Evolutionary conservation across 225 moss, liverwort and hornwort species (phyloP).

Genomic region (Asterella californica): DNA sequence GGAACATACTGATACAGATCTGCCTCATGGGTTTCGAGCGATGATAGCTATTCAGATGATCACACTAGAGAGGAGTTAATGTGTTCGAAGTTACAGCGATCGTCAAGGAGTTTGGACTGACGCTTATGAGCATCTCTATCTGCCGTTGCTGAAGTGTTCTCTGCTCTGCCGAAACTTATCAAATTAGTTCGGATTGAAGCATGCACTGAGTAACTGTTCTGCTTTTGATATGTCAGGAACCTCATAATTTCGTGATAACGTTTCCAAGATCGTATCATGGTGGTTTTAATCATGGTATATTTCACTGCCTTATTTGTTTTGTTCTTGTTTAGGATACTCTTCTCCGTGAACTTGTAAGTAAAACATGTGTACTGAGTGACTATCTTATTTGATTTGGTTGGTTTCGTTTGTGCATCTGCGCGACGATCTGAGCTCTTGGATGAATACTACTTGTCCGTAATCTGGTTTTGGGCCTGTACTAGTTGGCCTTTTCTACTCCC

Average conservation of each 20-base stretch:
- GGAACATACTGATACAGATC: not conserved
- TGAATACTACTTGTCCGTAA: not conserved
- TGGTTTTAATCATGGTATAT: slow-evolving; percentile 93
- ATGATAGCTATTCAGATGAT: not conserved
- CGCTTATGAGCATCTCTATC: not conserved
- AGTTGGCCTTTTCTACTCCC: not conserved
- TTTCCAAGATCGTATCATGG: slow-evolving; percentile 98
- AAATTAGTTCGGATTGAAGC: not conserved
- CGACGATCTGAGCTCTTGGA: not conserved
- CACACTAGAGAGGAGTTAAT: not conserved
- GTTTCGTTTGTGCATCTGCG: not conserved
- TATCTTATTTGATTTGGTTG: not conserved
- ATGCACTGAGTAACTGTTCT: slow-evolving; percentile 21
- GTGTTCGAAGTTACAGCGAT: not conserved
- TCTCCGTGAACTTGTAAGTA: not conserved
- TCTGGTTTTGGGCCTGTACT: not conserved
- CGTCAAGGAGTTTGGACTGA: not conserved
- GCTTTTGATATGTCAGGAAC: slow-evolving; percentile 51
- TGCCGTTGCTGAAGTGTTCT: not conserved
- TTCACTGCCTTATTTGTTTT: not conserved
- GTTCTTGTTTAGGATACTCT: not conserved
- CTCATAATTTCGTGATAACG: slow-evolving; percentile 89
- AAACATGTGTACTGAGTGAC: not conserved
- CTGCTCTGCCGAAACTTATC: not conserved
- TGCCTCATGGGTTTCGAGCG: not conserved